These are phyloP conservation scores for Arctostaphylos glauca DNA, from an alignment of 148 eudicot species.

Conservation along the genomic window DNA sequence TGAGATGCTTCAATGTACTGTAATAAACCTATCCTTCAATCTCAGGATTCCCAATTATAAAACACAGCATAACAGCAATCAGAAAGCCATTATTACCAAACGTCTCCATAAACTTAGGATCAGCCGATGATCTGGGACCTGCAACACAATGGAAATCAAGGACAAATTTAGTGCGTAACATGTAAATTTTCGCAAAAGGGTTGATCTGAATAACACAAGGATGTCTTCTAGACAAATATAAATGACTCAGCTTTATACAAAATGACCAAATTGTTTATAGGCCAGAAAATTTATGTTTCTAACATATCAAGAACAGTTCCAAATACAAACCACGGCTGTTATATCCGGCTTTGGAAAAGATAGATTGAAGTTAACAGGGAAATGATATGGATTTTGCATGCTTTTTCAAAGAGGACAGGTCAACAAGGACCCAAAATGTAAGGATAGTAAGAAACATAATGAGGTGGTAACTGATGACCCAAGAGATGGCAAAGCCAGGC, in stretches of 20 bases:
- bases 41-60: conserved; percentile 15
- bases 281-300: neutral
- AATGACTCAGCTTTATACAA: neutral
- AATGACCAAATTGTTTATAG: neutral
- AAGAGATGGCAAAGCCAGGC: neutral
- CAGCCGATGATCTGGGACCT: conserved; percentile 70
- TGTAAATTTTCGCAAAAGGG: neutral
- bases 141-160: conserved; percentile 21
- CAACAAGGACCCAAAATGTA: conserved; percentile 4
- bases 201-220: neutral
- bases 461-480: neutral
- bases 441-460: neutral
- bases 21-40: neutral
- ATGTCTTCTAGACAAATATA: neutral
- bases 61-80: neutral
- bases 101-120: conserved; percentile 76
- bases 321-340: neutral
- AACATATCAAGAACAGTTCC: neutral
- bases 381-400: neutral
- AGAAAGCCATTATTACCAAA: conserved; percentile 54
- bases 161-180: neutral
- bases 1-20: neutral
- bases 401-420: neutral
- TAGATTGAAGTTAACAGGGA: neutral
- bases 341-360: conserved; percentile 10